Conservation (phyloP, 2,329 filamentous ascomycete genomes). For the Exophiala calicioides region DNA sequence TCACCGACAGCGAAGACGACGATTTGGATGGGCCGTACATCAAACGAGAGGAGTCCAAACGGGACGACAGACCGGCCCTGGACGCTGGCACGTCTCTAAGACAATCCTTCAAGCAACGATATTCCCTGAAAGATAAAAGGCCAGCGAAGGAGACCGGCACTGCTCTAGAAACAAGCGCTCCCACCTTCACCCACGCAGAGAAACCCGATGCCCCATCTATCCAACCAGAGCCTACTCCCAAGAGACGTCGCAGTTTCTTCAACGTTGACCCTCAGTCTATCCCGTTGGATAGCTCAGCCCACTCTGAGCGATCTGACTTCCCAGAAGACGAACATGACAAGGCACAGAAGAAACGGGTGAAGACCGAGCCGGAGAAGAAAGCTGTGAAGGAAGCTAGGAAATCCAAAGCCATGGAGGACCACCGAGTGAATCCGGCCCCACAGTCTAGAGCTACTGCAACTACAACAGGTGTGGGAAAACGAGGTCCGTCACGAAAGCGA, state of each 20-base stretch:
- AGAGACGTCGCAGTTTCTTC: slow-evolving; percentile 2
- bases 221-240: too few relatives aligned
- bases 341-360: slow-evolving; percentile 4
- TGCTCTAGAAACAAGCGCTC: slow-evolving; percentile 1
- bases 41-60: slow-evolving; percentile 5
- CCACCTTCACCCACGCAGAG: slow-evolving; percentile 3
- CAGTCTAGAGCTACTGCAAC: slow-evolving; percentile 37
- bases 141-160: too few relatives aligned
- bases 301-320: slow-evolving; percentile 23
- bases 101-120: too few relatives aligned
- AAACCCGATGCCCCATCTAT: too few relatives aligned
- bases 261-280: neutral
- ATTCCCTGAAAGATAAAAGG: too few relatives aligned
- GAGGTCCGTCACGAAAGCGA: slow-evolving; percentile 32
- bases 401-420: slow-evolving; percentile 52
- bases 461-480: slow-evolving; percentile 34
- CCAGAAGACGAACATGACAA: slow-evolving; percentile 14
- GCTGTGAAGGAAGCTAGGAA: slow-evolving; percentile 58
- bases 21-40: slow-evolving; percentile 19
- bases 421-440: slow-evolving; percentile 42
- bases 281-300: slow-evolving; percentile 17
- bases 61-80: neutral
- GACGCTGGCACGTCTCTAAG: neutral
- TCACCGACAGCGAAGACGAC: slow-evolving; percentile 28
- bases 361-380: slow-evolving; percentile 59